Conservation (phyloP, 192 early-diverging fungal genomes). For the Funneliformis mosseae region DNA sequence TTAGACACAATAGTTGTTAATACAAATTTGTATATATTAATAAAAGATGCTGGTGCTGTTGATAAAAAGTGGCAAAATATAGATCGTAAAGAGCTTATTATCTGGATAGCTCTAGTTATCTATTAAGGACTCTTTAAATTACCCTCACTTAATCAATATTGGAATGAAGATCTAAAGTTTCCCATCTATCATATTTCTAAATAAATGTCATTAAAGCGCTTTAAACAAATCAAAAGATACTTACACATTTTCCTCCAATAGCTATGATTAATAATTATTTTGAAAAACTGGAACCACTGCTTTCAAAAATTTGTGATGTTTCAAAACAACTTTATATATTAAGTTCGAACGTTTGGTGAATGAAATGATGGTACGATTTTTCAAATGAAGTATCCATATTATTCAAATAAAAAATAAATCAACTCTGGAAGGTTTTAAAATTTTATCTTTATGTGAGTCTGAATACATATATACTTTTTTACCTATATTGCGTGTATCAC, state of each 20-base stretch:
- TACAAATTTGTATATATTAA: not conserved
- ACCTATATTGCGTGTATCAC: too few relatives aligned
- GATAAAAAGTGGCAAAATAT: not conserved
- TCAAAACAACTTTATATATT: not conserved
- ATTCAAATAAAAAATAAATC: not conserved
- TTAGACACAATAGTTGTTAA: not conserved
- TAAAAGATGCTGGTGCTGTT: not conserved
- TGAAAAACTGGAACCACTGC: too few relatives aligned
- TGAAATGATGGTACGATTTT: not conserved
- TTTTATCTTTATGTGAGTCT: too few relatives aligned
- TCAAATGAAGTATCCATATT: not conserved
- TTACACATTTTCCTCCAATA: not conserved
- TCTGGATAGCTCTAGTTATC: not conserved
- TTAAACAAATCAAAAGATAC: not conserved
- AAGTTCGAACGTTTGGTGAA: not conserved
- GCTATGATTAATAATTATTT: not conserved
- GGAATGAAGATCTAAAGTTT: not conserved
- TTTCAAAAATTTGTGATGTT: too few relatives aligned
- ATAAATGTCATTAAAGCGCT: not conserved
- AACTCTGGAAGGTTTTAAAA: not conserved
- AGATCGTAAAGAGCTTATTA: not conserved
- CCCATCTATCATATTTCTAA: not conserved
- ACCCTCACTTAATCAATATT: not conserved
- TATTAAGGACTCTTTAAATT: not conserved
- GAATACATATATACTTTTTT: too few relatives aligned